Evolutionary conservation across 306 rosid species (phyloP).

Genomic region (Fagus crenata): DNA sequence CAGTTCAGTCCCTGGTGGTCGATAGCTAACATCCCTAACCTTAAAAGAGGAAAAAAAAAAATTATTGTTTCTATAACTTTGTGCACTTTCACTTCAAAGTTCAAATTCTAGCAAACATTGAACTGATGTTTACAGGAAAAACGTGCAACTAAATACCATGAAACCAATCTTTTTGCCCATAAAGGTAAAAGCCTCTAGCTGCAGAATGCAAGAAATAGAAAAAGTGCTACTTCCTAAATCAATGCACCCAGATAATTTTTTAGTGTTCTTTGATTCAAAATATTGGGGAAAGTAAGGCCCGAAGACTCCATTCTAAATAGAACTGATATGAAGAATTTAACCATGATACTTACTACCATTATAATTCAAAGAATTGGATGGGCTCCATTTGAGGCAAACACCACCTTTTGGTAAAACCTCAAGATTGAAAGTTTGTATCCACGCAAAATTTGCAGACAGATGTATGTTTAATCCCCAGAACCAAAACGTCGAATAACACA

Average conservation of each 20-base stretch:
- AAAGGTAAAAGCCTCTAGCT: not conserved
- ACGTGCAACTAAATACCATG: constrained; percentile 3
- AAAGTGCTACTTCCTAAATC: not conserved
- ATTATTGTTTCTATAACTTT: constrained; percentile 5
- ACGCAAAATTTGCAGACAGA: no score
- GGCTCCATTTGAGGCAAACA: no score
- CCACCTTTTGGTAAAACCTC: no score
- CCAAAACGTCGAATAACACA: no score
- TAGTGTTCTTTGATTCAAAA: not conserved
- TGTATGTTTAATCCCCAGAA: no score
- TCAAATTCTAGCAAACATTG: constrained; percentile 1
- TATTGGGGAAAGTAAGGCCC: not conserved
- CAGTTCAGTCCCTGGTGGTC: constrained; percentile 82
- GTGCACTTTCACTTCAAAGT: not conserved
- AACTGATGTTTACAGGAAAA: not conserved
- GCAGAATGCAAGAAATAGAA: constrained; percentile 8
- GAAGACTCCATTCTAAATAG: not conserved
- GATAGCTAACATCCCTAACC: constrained; percentile 83
- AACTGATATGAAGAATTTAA: not conserved
- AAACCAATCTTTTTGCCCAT: not conserved
- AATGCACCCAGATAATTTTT: not conserved
- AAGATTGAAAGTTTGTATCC: no score
- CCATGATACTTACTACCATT: not conserved
- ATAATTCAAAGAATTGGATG: not conserved
- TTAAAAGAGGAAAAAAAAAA: constrained; percentile 10